Conservation (phyloP, 2,329 filamentous ascomycete species). For the Septoria petroselini region DNA sequence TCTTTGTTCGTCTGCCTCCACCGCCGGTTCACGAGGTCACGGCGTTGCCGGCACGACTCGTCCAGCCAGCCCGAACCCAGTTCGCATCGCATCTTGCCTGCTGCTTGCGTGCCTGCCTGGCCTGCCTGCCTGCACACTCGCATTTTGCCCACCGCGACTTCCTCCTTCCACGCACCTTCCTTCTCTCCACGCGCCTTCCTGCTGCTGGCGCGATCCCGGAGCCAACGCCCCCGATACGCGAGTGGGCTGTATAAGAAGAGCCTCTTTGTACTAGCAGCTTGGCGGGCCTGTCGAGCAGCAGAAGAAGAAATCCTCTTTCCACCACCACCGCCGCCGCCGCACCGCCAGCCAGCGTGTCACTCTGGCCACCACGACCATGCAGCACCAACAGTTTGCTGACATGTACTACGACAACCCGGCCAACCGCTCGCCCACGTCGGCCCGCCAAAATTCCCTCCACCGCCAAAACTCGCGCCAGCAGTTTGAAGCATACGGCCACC, state of each 20-base stretch:
- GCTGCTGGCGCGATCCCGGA: constrained; percentile 1
- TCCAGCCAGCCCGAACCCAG: not conserved
- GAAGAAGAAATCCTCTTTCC: constrained; percentile 1
- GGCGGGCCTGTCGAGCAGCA: not conserved
- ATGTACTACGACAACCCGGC: constrained; percentile 71
- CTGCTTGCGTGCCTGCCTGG: constrained; percentile 1
- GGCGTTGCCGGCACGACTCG: constrained; percentile 2
- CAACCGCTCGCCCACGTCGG: constrained; percentile 67
- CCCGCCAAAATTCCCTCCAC: constrained; percentile 63
- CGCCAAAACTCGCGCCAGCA: constrained; percentile 69
- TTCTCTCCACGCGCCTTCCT: not conserved
- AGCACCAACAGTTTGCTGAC: constrained; percentile 46
- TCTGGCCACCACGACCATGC: constrained; percentile 20
- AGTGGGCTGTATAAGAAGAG: constrained; percentile 1
- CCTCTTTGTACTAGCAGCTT: constrained; percentile 1
- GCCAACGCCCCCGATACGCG: not conserved
- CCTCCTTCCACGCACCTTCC: no score
- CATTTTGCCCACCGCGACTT: not conserved
- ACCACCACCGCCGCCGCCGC: no score
- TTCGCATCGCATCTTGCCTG: no score
- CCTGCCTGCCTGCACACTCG: no score
- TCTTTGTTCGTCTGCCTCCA: constrained; percentile 16
- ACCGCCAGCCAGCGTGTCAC: constrained; percentile 15
- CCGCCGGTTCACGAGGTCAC: constrained; percentile 10
- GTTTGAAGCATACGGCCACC: constrained; percentile 69